Evolutionary conservation across 768 basidiomycete genomes (phyloP), one percentile per base, ranked within the genome.

Genomic region (Imleria badia): DNA sequence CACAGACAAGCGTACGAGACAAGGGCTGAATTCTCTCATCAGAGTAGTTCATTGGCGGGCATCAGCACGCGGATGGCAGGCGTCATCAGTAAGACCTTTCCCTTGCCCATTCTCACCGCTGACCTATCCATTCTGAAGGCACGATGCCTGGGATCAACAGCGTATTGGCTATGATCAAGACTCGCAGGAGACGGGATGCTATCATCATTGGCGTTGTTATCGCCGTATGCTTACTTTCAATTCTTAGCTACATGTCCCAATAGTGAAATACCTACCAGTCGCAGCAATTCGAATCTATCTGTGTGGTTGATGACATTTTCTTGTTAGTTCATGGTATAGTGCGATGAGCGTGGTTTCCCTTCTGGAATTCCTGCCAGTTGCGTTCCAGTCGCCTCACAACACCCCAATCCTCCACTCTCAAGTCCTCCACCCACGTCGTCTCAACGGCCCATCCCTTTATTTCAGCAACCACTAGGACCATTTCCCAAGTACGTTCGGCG

Each of bases 91-190:
- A 64, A 58, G 87, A 11, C 39, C 23, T 19, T 31, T 7, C 19
- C 15, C 26, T 45, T 47, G 1, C 34, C 2, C 17, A 35, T 15
- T 40, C 12, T 45, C 39, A 15, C 10, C n/a, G 11, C 41, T 65
- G 22, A 57, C 47, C n/a, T 40, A 14, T 41, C 13, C 30, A 31
- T 34, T 31, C 23, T 53, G 14, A 60, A 94, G 92, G 79, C 65
- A 85, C 89, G 7, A 87, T 98, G 71, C 97, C 97, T n/a, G 95
- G 96, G 3, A 86, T 99, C 61, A 94, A 93, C 73, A 91, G 87
- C 55, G 72, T 98, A 40, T 76, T 98, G 34, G 80, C 81, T 2
- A 94, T 98, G 91, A 98, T 99, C 70, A 91, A 91, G 69, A 86
- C 91, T 14, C 82, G 96, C 42, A 81, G 96, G 62, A 79, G 95